Evolutionary conservation across 208 protist genomes (phyloP).

Genomic region (Wallacemonas sp.): DNA sequence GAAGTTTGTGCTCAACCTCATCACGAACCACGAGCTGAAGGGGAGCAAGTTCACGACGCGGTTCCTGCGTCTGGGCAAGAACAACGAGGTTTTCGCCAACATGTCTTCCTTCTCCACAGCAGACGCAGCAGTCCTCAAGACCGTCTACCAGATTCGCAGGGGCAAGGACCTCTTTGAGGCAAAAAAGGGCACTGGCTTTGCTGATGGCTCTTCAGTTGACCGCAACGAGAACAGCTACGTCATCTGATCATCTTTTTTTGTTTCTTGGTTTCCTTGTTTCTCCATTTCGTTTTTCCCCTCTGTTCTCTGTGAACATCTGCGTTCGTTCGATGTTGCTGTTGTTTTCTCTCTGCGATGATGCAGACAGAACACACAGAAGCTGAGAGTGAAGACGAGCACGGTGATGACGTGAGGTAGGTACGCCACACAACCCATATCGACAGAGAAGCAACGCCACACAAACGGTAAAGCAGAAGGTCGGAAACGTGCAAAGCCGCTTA

Average conservation of each 20-base stretch:
- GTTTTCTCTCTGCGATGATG: constrained; percentile 11
- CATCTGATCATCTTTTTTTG: constrained; percentile 17
- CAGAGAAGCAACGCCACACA: too few species aligned
- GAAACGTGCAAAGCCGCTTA: too few species aligned
- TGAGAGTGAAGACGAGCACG: too few species aligned
- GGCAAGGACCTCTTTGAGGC: constrained; percentile 34
- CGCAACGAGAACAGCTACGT: constrained; percentile 16
- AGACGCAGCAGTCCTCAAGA: constrained; percentile 7
- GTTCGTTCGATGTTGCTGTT: too few species aligned
- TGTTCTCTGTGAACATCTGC: too few species aligned
- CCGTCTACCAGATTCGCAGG: constrained; percentile 35
- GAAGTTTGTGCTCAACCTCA: constrained; percentile 42
- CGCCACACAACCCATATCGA: too few species aligned
- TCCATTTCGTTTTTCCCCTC: neutral
- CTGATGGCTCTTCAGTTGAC: constrained; percentile 37
- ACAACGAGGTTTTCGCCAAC: constrained; percentile 42
- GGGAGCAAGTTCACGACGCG: constrained; percentile 28
- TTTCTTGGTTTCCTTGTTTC: neutral
- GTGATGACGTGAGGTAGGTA: too few species aligned
- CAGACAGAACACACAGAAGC: too few species aligned
- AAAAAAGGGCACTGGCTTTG: constrained; percentile 34
- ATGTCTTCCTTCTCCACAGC: constrained; percentile 25
- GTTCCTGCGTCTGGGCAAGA: constrained; percentile 33
- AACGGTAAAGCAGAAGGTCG: too few species aligned
- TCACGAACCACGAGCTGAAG: constrained; percentile 20